phyloP scores from a whole-genome alignment of 2,329 filamentous ascomycete genomes.

The Verticillium zaregamsianum region DNA sequence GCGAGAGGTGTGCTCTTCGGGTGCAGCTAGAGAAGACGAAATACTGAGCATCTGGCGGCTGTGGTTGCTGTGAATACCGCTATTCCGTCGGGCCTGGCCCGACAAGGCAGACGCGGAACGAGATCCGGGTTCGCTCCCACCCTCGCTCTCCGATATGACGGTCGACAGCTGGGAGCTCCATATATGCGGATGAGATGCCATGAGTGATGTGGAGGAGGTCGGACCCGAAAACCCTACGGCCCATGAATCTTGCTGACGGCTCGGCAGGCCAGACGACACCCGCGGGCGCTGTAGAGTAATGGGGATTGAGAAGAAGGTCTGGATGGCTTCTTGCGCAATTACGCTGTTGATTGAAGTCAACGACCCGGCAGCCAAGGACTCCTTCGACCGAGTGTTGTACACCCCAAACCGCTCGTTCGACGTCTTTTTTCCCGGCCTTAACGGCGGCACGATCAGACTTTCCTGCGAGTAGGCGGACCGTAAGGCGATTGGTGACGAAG shows the following conservation, averaged over 20 bases:
- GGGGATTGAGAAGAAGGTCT: conserved; percentile 32
- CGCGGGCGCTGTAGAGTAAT: conserved; percentile 33
- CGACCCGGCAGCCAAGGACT: conserved; percentile 49
- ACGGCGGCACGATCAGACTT: conserved; percentile 53
- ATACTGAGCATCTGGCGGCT: conserved; percentile 55
- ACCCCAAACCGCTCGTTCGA: conserved; percentile 46
- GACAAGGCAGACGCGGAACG: conserved; percentile 42
- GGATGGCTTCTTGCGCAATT: conserved; percentile 43
- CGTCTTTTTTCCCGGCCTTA: conserved; percentile 43
- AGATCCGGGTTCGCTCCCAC: conserved; percentile 43
- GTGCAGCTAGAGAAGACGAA: conserved; percentile 45
- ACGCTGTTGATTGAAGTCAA: conserved; percentile 52
- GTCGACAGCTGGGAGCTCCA: conserved; percentile 63
- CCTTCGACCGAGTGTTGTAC: conserved; percentile 46
- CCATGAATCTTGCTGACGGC: conserved; percentile 23
- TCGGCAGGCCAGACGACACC: conserved; percentile 23
- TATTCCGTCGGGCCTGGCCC: conserved; percentile 40
- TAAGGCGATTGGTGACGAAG: conserved; percentile 33
- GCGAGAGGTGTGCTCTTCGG: conserved; percentile 36
- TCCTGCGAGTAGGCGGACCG: conserved; percentile 54
- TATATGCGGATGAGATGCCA: conserved; percentile 42
- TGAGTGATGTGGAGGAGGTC: background rate
- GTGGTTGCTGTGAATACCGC: conserved; percentile 44
- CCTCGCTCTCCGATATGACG: conserved; percentile 59
- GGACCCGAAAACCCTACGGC: conserved; percentile 8